These are phyloP conservation scores for Hanseniaspora uvarum DNA, from an alignment of 1,139 yeast species.

Conservation along the genomic window DNA sequence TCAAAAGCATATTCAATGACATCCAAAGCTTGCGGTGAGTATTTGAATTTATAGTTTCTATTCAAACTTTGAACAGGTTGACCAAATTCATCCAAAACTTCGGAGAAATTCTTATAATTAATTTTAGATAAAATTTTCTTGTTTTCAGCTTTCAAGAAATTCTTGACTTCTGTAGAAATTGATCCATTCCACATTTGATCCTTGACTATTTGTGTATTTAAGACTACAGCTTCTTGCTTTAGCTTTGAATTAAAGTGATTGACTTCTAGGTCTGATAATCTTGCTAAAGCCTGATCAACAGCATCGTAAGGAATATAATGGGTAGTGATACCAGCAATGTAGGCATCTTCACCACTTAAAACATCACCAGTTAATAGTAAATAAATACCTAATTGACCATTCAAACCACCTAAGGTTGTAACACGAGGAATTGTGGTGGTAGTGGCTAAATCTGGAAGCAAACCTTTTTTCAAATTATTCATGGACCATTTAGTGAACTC, in stretches of 20 bases:
- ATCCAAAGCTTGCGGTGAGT: constrained; percentile 45
- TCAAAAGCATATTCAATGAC: constrained; percentile 61
- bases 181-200: constrained; percentile 1
- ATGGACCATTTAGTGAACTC: constrained; percentile 85
- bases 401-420: constrained; percentile 34
- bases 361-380: constrained; percentile 79
- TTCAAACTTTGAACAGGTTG: constrained; percentile 41
- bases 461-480: constrained; percentile 98
- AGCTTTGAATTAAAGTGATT: constrained; percentile 21
- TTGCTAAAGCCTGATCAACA: constrained; percentile 49
- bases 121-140: constrained; percentile 30
- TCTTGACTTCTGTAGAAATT: constrained; percentile 23
- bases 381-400: constrained; percentile 74
- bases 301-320: constrained; percentile 69
- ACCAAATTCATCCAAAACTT: constrained; percentile 67
- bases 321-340: constrained; percentile 77
- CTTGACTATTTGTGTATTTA: constrained; percentile 10
- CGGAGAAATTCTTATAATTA: constrained; percentile 38
- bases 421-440: constrained; percentile 77
- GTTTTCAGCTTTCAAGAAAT: constrained; percentile 38
- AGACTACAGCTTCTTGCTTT: constrained; percentile 22
- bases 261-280: constrained; percentile 44
- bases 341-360: constrained; percentile 66
- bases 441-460: constrained; percentile 93
- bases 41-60: constrained; percentile 54